phyloP scores from a whole-genome alignment of 2,329 filamentous ascomycete species.

The Exophiala alcalophila region DNA sequence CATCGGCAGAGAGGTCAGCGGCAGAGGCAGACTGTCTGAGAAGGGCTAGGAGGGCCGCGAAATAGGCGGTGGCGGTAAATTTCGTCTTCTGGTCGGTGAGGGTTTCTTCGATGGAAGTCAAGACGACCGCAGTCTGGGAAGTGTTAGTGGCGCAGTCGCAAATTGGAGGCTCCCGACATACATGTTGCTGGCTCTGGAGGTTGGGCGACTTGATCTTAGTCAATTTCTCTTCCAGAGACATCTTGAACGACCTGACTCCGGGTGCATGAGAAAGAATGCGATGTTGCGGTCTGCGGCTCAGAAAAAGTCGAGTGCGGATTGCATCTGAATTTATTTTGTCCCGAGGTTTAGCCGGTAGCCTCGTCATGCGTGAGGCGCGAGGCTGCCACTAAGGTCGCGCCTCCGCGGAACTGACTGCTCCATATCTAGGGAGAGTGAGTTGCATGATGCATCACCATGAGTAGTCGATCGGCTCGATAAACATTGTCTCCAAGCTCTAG shows the following conservation, averaged over 20 bases:
- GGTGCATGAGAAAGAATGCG: not conserved
- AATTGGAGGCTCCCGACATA: conserved; percentile 43
- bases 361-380: not conserved
- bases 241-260: conserved; percentile 8
- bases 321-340: not conserved
- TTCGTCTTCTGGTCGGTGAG: conserved; percentile 83
- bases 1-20: conserved; percentile 65
- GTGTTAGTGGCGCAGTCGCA: conserved; percentile 14
- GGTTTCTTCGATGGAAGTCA: conserved; percentile 89
- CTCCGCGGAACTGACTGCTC: no score
- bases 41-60: conserved; percentile 87
- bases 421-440: no score
- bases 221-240: conserved; percentile 78
- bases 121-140: conserved; percentile 72
- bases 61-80: conserved; percentile 84
- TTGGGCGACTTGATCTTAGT: conserved; percentile 97
- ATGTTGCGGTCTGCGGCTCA: not conserved
- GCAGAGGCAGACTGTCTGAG: conserved; percentile 71
- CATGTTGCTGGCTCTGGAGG: conserved; percentile 91
- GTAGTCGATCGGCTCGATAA: no score
- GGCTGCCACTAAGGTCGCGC: no score
- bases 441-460: no score
- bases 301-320: conserved; percentile 9
- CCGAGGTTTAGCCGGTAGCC: conserved; percentile 7
- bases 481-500: no score